Evolutionary conservation across 2,329 filamentous ascomycete species (phyloP).

Genomic region (Exserohilum turcica): DNA sequence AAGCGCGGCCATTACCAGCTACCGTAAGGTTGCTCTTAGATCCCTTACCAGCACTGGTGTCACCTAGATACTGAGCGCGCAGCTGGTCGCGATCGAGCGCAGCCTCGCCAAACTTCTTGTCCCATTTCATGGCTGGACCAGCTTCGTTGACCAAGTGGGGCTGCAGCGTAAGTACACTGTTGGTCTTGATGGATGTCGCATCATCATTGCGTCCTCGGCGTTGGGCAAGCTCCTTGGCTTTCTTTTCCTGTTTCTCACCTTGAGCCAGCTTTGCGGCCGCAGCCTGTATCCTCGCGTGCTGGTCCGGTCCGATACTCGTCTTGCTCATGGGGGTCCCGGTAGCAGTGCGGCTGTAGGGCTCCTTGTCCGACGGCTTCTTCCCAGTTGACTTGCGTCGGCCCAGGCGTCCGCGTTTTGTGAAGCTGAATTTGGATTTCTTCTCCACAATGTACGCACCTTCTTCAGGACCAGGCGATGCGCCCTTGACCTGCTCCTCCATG

Average conservation of each 20-base stretch:
- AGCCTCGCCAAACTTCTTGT: slow-evolving; percentile 92
- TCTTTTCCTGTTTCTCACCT: slow-evolving; percentile 66
- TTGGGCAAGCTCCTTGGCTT: slow-evolving; percentile 55
- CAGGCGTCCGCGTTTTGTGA: slow-evolving; percentile 70
- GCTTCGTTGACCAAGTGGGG: slow-evolving; percentile 84
- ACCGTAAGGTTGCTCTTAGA: slow-evolving; percentile 53
- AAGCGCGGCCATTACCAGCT: slow-evolving; percentile 39
- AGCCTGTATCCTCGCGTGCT: slow-evolving; percentile 90
- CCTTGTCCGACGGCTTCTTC: slow-evolving; percentile 52
- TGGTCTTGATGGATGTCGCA: slow-evolving; percentile 71
- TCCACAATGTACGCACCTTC: slow-evolving; percentile 89
- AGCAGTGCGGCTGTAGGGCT: slow-evolving; percentile 58
- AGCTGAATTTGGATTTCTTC: slow-evolving; percentile 94
- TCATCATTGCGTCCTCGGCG: slow-evolving; percentile 62
- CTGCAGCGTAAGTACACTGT: slow-evolving; percentile 86
- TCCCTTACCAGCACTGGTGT: slow-evolving; percentile 73
- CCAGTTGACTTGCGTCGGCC: slow-evolving; percentile 59
- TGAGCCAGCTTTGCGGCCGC: slow-evolving; percentile 84
- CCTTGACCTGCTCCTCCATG: slow-evolving; percentile 95
- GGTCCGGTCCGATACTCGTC: slow-evolving; percentile 83
- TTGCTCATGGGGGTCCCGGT: slow-evolving; percentile 68
- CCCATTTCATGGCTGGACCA: slow-evolving; percentile 95
- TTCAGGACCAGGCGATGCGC: slow-evolving; percentile 82
- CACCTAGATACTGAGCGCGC: slow-evolving; percentile 81
- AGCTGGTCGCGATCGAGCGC: slow-evolving; percentile 85